Evolutionary conservation across 805 yeast species (phyloP), one percentile per base, ranked within the genome.

Genomic region (Metschnikowia peoriensis): DNA sequence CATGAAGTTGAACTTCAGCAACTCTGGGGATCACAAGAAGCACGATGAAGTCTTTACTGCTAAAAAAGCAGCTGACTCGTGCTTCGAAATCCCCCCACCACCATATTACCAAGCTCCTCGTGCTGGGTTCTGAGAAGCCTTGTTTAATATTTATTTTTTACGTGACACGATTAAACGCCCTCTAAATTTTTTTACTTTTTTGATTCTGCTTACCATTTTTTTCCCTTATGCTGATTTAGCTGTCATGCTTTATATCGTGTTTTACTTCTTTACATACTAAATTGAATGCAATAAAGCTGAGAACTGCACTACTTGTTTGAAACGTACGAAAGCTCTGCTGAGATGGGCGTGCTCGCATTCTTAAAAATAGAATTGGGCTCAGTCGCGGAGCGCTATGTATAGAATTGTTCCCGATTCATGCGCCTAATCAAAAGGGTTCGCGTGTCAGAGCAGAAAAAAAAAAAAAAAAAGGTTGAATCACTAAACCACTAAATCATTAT

Each of bases 101-200:
- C 62, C 62, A 15, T 59, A 59, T 49, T 50, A 57, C 41, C 61
- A 57, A 40, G 58, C 56, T 16, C 49, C 50, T n/a, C 54, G 57
- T n/a, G 51, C 58, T 10, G 50, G 53, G 15, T 49, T 22, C 41
- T 54, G 46, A 51, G 43, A 35, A 40, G 46, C 44, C 28, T 44
- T n/a, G 15, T 11, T 38, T n/a, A 37, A 22, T n/a, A 37, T n/a
- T 35, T 35, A 14, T 22, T 28, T 44, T 44, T 47, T 35, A 41
- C 29, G 42, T 37, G 51, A 37, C 22, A 47, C 38, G 46, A 41
- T 16, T 47, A 37, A 27, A 29, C 37, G 17, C 45, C 41, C 38
- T 28, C 11, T 14, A 15, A 15, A n/a, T 29, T 46, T 16, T 16
- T 28, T 38, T 39, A 42, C 29, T 8, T 16, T 14, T 42, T 27